Percentiles rank a stretch among this genome's conserved stretches.
These are phyloP conservation scores for Bonia amplexicaulis DNA, from an alignment of 176 grass and related monocot species.

Conservation along the genomic window DNA sequence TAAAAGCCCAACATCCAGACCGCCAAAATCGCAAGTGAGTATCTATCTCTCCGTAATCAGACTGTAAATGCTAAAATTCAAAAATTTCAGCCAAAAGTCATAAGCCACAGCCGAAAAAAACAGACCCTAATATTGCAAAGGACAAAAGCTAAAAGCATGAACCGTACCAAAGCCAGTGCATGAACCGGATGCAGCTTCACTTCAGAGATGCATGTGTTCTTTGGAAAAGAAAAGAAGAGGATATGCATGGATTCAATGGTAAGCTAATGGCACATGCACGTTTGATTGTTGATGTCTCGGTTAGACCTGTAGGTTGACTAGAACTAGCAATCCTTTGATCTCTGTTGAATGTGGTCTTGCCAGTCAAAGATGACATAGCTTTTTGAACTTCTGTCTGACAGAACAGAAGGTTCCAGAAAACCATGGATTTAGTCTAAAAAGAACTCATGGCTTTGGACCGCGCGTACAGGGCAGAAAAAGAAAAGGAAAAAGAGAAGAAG, in stretches of 20 bases:
- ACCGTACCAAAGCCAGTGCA: no score
- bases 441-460: not conserved
- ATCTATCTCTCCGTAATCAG: no score
- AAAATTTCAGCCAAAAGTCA: no score
- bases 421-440: not conserved
- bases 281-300: not conserved
- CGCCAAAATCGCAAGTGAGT: no score
- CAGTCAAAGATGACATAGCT: not conserved
- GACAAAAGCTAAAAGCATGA: no score
- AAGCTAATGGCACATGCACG: not conserved
- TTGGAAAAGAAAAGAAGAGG: not conserved
- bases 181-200: not conserved
- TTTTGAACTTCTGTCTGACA: slow-evolving; percentile 28
- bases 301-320: not conserved
- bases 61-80: no score
- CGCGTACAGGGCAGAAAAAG: not conserved
- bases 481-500: not conserved
- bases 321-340: not conserved
- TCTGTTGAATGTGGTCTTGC: not conserved
- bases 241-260: not conserved
- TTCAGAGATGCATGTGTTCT: not conserved
- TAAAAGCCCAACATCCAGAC: no score
- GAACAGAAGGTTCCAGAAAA: slow-evolving; percentile 28
- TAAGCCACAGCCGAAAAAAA: no score
- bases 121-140: no score